Base-by-base conservation (phyloP, 2,329 filamentous ascomycete genomes). In the Epichloe coenophiala region DNA sequence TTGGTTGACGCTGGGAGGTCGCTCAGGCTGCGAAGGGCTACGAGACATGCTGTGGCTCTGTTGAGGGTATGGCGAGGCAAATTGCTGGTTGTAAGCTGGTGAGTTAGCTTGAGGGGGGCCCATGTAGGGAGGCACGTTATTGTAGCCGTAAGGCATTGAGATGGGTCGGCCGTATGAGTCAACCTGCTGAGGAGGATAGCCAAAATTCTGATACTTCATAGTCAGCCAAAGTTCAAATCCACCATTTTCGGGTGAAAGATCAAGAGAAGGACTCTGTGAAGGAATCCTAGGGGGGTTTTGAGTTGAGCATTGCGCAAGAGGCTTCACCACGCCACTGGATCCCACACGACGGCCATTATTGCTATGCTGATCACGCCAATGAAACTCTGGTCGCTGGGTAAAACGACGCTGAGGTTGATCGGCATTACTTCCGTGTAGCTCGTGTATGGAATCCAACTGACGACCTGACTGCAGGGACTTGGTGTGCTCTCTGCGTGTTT, bases 21-120 rank as follows among this genome's bases (percentile, higher is more conserved):
- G 71, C 60, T 82, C 77, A n/a, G 86, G 77, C 66, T 93, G 86
- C 2, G 88, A 94, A 2, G 85, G 80, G 54, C 81, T 89, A 59
- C 90, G 84, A 2, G 90, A 93, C 84, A 95, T 90, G 72, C 52
- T 78, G 70, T 55, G 83, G 76, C 64, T 84, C 78, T 54, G 78
- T 59, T 71, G 73, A 65, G 60, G 70, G 46, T 61, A 67, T 56
- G 60, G 68, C 54, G 60, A 59, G 7, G 62, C 67, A 52, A 71
- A 77, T 19, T 67, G 67, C 48, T 74, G 72, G 53, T 72, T 71
- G 55, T 69, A 80, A n/a, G 68, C 68, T 23, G 76, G 75, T 8
- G 72, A 72, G 56, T 73, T 72, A 56, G 68, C 65, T 53, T 70
- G 65, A 19, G 69, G 66, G 66, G 35, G 66, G 61, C 13, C 60